Evolutionary conservation across 306 rosid genomes (phyloP).

Genomic region (Fagus crenata): DNA sequence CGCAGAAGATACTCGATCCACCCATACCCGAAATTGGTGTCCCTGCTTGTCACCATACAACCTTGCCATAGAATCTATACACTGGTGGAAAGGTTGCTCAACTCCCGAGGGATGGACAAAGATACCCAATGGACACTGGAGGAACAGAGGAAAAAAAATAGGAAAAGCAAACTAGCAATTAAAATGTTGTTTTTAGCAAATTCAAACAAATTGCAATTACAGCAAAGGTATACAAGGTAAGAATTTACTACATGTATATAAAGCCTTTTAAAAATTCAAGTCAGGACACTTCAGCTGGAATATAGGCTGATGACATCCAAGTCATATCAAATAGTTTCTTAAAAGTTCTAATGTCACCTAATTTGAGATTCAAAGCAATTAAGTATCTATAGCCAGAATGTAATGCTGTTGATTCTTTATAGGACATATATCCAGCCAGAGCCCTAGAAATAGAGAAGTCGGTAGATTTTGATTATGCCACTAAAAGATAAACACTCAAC

Average conservation of each 20-base stretch:
- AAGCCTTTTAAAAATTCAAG: not conserved
- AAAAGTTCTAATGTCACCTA: not conserved
- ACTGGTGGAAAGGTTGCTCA: conserved; percentile 37
- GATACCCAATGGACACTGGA: conserved; percentile 28
- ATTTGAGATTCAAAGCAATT: not conserved
- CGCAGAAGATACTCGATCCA: conserved; percentile 48
- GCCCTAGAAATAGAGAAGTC: not conserved
- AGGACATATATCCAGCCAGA: not conserved
- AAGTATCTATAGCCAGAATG: not conserved
- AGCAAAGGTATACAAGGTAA: conserved; percentile 1
- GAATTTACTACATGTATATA: not conserved
- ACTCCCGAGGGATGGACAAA: conserved; percentile 60
- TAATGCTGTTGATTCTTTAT: not conserved
- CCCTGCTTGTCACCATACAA: conserved; percentile 50
- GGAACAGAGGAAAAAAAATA: not conserved
- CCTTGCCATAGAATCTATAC: conserved; percentile 30
- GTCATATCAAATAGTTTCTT: not conserved
- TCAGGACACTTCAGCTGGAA: not conserved
- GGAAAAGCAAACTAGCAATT: not conserved
- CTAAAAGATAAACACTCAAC: not conserved
- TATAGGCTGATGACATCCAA: not conserved
- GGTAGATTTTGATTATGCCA: not conserved
- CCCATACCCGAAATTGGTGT: conserved; percentile 54
- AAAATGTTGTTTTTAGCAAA: not conserved
- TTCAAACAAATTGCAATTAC: not conserved